These are phyloP conservation scores for Discostella pseudostelligera DNA, from an alignment of 108 stramenopile genomes.

Conservation along the genomic window DNA sequence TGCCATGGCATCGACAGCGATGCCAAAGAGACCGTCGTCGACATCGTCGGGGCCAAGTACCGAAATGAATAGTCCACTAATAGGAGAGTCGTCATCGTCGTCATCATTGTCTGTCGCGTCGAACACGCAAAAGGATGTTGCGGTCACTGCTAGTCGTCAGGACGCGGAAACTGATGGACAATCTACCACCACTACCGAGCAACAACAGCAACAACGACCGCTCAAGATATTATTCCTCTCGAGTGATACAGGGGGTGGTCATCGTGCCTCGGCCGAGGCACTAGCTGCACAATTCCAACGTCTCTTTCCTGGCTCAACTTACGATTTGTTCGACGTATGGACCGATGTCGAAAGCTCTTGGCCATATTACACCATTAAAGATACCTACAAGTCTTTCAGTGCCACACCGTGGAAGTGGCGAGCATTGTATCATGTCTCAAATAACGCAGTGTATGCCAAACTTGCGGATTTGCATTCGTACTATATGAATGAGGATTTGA, in stretches of 20 bases:
- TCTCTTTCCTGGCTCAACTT: slow-evolving; percentile 84
- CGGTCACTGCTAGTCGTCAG: background rate
- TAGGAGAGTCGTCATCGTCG: background rate
- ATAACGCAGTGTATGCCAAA: slow-evolving; percentile 56
- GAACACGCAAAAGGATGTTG: slow-evolving; percentile 11
- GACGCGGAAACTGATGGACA: slow-evolving; percentile 2
- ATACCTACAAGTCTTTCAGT: slow-evolving; percentile 81
- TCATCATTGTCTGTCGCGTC: slow-evolving; percentile 24
- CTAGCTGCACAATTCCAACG: slow-evolving; percentile 85
- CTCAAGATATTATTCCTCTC: slow-evolving; percentile 90
- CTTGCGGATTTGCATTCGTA: slow-evolving; percentile 57
- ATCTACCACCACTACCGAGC: background rate
- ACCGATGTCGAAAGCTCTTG: slow-evolving; percentile 58
- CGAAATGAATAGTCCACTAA: background rate
- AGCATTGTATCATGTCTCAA: slow-evolving; percentile 77
- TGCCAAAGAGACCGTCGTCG: background rate
- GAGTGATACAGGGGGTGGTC: slow-evolving; percentile 98
- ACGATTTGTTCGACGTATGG: slow-evolving; percentile 87
- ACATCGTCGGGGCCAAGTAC: background rate
- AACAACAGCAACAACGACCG: slow-evolving; percentile 31
- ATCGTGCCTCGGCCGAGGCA: slow-evolving; percentile 92
- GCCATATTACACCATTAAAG: slow-evolving; percentile 50
- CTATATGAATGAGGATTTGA: slow-evolving; percentile 57
- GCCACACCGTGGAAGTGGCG: slow-evolving; percentile 87
- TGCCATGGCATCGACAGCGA: background rate